Evolutionary conservation across 1,139 yeast genomes (phyloP), one percentile per base, ranked within the genome.

Genomic region (Suhomyces kunorum): DNA sequence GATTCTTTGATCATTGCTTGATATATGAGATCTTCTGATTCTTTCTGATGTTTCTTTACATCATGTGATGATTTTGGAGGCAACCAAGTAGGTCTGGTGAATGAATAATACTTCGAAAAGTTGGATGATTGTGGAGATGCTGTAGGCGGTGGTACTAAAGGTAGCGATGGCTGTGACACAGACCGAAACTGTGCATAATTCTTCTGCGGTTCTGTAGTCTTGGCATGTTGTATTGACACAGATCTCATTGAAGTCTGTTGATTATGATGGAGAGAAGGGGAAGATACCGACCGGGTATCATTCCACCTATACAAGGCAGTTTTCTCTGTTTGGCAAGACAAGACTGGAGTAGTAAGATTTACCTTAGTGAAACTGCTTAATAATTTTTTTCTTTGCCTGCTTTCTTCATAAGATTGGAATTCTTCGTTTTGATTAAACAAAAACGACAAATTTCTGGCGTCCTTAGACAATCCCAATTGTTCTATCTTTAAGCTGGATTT

Each of bases 1-100:
- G 69, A 49, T 49, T 76, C 81, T 22, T 57, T 52, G 20, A 61
- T 53, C 4, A 77, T 54, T 2, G 84, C 81, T n/a, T 63, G 61
- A 38, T 68, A 65, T 38, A 83, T 60, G 38, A 84, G 54, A 29
- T 60, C 54, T 43, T 80, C 77, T 36, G 77, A 80, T 54, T 81
- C 83, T 32, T 61, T 63, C 40, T 78, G 68, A 55, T 84, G 92
- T 45, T 72, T 75, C 32, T 58, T 46, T 32, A 76, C 76, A 51
- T 84, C 90, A 17, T 63, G 60, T 9, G 63, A 56, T 16, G 76
- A 61, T 57, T 84, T 84, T 22, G 89, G 88, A 1, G 92, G 90
- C 29, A 84, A 60, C 68, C 81, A 78, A 0, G 74, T 62, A 12
- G 87, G 90, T 36, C 92, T 66, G 0, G 89, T 82, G 24, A 69